These are phyloP conservation scores for Ceriops decandra DNA, from an alignment of 345 rosid genomes.

Conservation along the genomic window DNA sequence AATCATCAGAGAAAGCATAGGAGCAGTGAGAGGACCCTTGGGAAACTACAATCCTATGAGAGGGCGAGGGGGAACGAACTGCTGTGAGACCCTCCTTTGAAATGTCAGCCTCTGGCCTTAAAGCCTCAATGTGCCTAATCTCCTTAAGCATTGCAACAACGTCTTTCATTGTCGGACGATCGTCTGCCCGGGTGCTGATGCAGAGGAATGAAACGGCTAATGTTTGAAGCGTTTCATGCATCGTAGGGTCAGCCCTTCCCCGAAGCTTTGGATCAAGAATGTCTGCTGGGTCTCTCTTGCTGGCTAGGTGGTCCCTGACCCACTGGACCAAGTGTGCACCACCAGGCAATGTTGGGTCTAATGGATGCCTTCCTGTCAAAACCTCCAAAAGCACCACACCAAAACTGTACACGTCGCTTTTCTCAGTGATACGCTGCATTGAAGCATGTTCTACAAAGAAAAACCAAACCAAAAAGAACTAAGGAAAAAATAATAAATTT, in stretches of 20 bases:
- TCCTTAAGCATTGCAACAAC: slow-evolving; percentile 89
- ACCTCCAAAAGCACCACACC: slow-evolving; percentile 83
- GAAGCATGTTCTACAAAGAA: slow-evolving; percentile 68
- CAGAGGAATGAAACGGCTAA: slow-evolving; percentile 86
- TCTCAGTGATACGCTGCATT: slow-evolving; percentile 68
- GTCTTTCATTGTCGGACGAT: slow-evolving; percentile 85
- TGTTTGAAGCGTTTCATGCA: slow-evolving; percentile 91
- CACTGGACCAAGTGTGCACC: slow-evolving; percentile 84
- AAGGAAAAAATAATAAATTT: not conserved
- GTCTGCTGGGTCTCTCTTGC: slow-evolving; percentile 51
- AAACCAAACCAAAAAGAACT: slow-evolving; percentile 1
- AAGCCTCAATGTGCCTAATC: slow-evolving; percentile 55
- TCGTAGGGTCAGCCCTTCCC: slow-evolving; percentile 69
- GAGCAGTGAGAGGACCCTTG: slow-evolving; percentile 78
- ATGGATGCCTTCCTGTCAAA: slow-evolving; percentile 84
- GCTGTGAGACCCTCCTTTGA: slow-evolving; percentile 34
- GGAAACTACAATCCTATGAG: slow-evolving; percentile 42
- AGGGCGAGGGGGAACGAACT: slow-evolving; percentile 26
- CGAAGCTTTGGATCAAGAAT: slow-evolving; percentile 72
- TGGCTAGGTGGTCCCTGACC: slow-evolving; percentile 75
- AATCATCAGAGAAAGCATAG: slow-evolving; percentile 69
- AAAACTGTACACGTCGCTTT: slow-evolving; percentile 87
- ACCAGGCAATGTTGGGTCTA: slow-evolving; percentile 80
- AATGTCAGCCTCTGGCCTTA: slow-evolving; percentile 38
- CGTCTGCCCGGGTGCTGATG: slow-evolving; percentile 48